These are phyloP conservation scores for Carex kokanica DNA, from an alignment of 176 grass and related monocot genomes.

Conservation along the genomic window DNA sequence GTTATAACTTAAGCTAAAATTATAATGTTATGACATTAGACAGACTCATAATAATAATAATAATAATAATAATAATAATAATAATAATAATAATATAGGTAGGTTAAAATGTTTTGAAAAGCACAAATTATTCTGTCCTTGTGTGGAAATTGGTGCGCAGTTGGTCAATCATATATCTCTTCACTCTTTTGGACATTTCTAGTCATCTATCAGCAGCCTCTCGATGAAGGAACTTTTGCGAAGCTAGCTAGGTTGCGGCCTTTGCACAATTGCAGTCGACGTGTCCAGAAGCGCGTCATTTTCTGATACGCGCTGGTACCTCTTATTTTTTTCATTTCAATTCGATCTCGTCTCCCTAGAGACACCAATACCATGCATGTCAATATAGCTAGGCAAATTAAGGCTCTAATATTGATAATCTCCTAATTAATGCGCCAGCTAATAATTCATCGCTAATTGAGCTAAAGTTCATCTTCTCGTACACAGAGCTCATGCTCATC, in stretches of 20 bases:
- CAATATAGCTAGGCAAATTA: neutral
- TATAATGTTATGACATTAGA: no score
- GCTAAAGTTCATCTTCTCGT: neutral
- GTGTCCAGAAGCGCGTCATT: neutral
- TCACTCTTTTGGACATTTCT: no score
- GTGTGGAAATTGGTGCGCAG: no score
- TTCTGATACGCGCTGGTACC: neutral
- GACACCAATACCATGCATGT: neutral
- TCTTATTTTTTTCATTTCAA: neutral
- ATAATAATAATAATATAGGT: no score
- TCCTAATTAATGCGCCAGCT: constrained; percentile 14
- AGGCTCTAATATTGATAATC: constrained; percentile 9
- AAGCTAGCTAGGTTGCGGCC: neutral
- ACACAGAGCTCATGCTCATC: neutral
- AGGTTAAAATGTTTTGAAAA: no score
- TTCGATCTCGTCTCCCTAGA: neutral
- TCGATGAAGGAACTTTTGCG: no score
- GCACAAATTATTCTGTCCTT: no score
- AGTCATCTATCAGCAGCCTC: no score
- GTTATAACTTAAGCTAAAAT: no score
- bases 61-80: no score
- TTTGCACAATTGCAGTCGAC: neutral
- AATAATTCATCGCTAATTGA: neutral
- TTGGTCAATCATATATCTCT: neutral
- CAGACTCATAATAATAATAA: no score